Percentiles rank a stretch among this genome's conserved stretches.
Conservation (phyloP, 176 grass and related monocot species). For the Carex myosuroides region DNA sequence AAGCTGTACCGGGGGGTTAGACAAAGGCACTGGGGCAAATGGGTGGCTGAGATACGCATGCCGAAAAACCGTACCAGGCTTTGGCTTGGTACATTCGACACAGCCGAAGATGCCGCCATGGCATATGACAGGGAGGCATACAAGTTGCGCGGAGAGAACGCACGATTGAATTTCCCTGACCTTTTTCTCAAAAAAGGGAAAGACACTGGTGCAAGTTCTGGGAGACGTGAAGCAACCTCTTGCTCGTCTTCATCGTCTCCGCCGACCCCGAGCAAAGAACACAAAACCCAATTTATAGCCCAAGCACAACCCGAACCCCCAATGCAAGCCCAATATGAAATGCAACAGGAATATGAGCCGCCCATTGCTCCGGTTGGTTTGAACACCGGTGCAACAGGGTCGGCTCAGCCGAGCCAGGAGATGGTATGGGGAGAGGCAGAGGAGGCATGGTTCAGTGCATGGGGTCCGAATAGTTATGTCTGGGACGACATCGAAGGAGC, state of each 20-base stretch:
- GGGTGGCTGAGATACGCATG: conserved; percentile 97
- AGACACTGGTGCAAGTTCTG: conserved; percentile 34
- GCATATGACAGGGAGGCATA: conserved; percentile 92
- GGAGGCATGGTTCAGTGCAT: conserved; percentile 87
- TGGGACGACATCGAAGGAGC: conserved; percentile 96
- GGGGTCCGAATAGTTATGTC: conserved; percentile 78
- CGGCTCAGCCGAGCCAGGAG: conserved; percentile 16
- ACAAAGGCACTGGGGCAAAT: conserved; percentile 98
- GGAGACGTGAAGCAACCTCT: conserved; percentile 27
- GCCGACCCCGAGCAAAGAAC: conserved; percentile 32
- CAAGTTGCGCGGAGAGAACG: conserved; percentile 82
- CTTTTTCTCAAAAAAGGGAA: conserved; percentile 65
- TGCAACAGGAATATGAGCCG: conserved; percentile 7
- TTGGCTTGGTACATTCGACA: conserved; percentile 98
- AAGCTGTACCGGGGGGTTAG: conserved; percentile 93
- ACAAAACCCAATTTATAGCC: neutral
- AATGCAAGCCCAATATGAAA: conserved; percentile 20
- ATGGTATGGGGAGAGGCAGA: conserved; percentile 62
- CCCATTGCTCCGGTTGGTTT: neutral
- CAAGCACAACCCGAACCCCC: conserved; percentile 5
- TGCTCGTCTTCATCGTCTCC: conserved; percentile 42
- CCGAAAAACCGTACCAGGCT: conserved; percentile 78
- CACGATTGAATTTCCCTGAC: conserved; percentile 86
- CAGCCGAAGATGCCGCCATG: conserved; percentile 93
- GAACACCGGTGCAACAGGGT: conserved; percentile 2